Percentiles rank a stretch among this genome's conserved stretches.
phyloP scores from a whole-genome alignment of 306 rosid species.

The Cucurbita pepo region DNA sequence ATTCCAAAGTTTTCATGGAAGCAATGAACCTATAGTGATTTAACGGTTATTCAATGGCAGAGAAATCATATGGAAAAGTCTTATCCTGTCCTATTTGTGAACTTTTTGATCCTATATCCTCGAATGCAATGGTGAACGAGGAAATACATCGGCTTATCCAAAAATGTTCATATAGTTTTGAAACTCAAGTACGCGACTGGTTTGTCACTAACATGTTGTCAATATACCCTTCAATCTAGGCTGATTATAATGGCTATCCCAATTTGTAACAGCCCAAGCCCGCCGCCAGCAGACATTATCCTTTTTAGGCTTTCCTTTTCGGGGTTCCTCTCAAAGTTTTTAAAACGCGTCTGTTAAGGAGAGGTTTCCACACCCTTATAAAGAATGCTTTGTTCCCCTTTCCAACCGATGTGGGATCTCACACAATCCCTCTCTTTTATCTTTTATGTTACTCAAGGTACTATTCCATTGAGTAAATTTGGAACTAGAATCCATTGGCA shows the following conservation, averaged over 20 bases:
- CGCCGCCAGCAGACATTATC: too few relatives aligned
- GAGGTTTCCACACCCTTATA: too few relatives aligned
- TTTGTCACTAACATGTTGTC: not conserved
- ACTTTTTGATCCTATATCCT: not conserved
- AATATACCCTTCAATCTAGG: not conserved
- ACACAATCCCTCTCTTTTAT: not conserved
- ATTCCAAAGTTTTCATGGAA: not conserved
- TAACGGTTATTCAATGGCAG: not conserved
- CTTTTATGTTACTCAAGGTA: not conserved
- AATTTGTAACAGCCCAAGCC: too few relatives aligned
- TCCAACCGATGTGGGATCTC: too few relatives aligned
- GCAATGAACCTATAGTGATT: not conserved
- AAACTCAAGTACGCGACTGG: not conserved
- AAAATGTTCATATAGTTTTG: not conserved
- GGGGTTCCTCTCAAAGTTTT: too few relatives aligned
- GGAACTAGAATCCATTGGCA: not conserved
- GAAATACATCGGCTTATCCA: not conserved
- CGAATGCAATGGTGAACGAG: not conserved
- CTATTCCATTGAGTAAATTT: not conserved
- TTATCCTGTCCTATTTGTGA: not conserved
- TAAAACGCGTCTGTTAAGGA: too few relatives aligned
- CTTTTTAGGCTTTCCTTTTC: too few relatives aligned
- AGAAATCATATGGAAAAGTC: not conserved
- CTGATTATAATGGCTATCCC: not conserved
- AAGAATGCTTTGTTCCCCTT: too few relatives aligned